Evolutionary conservation across 2,329 filamentous ascomycete species (phyloP).

Genomic region (Pseudogymnoascus sp.): DNA sequence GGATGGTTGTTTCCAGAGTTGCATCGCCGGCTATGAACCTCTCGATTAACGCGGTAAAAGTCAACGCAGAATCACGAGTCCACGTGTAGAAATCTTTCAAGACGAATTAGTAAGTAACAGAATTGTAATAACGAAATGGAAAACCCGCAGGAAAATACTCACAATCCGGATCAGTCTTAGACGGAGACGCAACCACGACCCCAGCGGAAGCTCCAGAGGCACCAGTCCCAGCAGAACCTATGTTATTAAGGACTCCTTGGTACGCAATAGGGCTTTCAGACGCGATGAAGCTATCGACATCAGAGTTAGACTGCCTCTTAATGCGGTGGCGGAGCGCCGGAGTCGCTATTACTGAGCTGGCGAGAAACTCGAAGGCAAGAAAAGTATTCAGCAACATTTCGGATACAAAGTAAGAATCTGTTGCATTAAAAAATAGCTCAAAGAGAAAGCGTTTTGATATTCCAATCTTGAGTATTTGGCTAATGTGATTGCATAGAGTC

Average conservation of each 20-base stretch:
- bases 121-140: background rate
- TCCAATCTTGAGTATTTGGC: background rate
- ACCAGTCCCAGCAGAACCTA: background rate
- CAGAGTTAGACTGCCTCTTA: background rate
- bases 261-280: background rate
- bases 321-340: background rate
- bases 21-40: constrained; percentile 43
- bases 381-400: background rate
- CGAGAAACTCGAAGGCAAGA: background rate
- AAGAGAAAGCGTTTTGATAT: background rate
- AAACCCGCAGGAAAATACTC: constrained; percentile 16
- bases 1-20: constrained; percentile 48
- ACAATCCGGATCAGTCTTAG: constrained; percentile 49
- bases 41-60: constrained; percentile 62
- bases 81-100: constrained; percentile 66
- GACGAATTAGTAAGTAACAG: background rate
- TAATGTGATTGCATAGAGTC: background rate
- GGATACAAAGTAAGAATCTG: background rate
- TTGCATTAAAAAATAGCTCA: background rate
- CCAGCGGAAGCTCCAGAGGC: constrained; percentile 30
- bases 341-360: background rate
- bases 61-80: constrained; percentile 67
- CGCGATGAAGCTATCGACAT: background rate
- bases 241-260: constrained; percentile 1
- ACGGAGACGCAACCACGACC: constrained; percentile 51